Evolutionary conservation across 106 monocot genomes (phyloP), one percentile per base, ranked within the genome.

Genomic region (Vanilla planifolia): DNA sequence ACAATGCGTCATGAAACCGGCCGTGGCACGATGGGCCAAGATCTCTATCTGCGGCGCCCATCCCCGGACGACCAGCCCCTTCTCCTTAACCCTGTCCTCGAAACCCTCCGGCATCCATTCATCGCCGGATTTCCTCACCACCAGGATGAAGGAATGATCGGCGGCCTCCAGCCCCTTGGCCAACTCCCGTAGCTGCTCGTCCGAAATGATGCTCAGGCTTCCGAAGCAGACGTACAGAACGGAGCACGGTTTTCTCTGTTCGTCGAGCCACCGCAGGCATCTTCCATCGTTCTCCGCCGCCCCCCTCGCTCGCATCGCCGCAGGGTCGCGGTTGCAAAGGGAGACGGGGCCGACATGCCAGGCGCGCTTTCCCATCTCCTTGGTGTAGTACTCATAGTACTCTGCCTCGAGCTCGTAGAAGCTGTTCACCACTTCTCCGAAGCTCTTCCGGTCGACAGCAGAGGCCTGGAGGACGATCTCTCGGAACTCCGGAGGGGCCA

Each of bases 211-310:
- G 24, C 1, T 20, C 4, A 60, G 1, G 51, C 51, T 71, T 0
- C 70, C 70, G 32, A 71, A 51, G 27, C 70, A 48, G 24, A 71
- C 41, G 36, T 71, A 71, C 2, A 71, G 9, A 1, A 72, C 71
- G 0, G 71, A 72, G 5, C 61, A 1, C 5, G 64, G 64, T 25
- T 57, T 56, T n/a, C n/a, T n/a, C 53, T 17, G n/a, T 4, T 41
- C 11, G 16, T 42, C 60, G 14, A 60, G 60, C 60, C 60, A 60
- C 42, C 15, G 14, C 23, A 42, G 6, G 11, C 22, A 40, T 9
- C 15, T 10, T 15, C 27, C 60, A 14, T 2, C 25, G 3, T 16
- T 13, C 6, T 15, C 7, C 8, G 20, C 20, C 8, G 15, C 34
- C 36, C 40, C 15, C 43, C 8, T 10, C 70, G 52, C 57, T 1